Evolutionary conservation across 805 yeast species (phyloP).

Genomic region (Scheffersomyces amazonensis): DNA sequence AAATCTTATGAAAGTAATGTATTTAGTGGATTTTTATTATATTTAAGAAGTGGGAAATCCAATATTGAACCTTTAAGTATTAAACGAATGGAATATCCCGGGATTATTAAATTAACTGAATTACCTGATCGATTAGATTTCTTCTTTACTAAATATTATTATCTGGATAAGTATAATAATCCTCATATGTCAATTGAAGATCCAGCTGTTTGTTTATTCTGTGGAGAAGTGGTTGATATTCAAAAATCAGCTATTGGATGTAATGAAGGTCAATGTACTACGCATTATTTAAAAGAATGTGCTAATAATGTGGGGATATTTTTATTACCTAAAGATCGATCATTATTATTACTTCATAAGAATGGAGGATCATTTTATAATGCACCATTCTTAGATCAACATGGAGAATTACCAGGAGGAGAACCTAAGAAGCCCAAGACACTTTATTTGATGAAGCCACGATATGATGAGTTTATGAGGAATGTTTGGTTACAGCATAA

Average conservation of each 20-base stretch:
- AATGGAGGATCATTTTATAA: constrained; percentile 81
- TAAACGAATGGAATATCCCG: constrained; percentile 54
- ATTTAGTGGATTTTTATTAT: constrained; percentile 19
- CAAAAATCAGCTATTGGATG: constrained; percentile 60
- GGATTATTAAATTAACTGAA: constrained; percentile 54
- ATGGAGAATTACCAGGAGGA: constrained; percentile 80
- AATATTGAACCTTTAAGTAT: constrained; percentile 9
- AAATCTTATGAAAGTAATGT: constrained; percentile 21
- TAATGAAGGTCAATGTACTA: constrained; percentile 72
- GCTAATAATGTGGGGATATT: constrained; percentile 67
- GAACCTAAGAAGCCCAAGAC: constrained; percentile 72
- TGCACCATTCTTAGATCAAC: constrained; percentile 81
- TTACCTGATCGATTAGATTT: constrained; percentile 67
- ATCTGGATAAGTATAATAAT: constrained; percentile 39
- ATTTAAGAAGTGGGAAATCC: constrained; percentile 1
- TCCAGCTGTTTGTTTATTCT: constrained; percentile 84
- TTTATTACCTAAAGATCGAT: constrained; percentile 65
- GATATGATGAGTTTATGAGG: constrained; percentile 66
- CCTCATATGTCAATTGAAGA: constrained; percentile 48
- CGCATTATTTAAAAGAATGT: constrained; percentile 65
- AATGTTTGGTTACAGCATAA: constrained; percentile 78
- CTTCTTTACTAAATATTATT: constrained; percentile 61
- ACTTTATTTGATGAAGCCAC: constrained; percentile 54
- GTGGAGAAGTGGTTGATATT: constrained; percentile 67
- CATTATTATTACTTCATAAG: constrained; percentile 60